Evolutionary conservation across 2,329 filamentous ascomycete species (phyloP).

Genomic region (Ascomycota sp.): DNA sequence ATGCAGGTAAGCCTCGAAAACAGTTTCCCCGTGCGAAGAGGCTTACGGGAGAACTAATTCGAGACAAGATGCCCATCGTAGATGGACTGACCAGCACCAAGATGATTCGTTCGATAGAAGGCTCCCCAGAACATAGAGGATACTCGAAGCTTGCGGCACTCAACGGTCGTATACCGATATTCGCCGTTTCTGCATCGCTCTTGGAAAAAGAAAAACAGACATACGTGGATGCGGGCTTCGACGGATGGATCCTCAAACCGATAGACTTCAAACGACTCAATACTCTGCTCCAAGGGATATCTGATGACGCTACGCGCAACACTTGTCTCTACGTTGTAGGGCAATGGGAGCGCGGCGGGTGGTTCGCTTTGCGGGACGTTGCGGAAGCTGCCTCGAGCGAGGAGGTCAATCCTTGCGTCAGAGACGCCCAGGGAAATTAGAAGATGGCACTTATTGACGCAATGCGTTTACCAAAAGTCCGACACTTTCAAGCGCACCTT

Average conservation of each 20-base stretch:
- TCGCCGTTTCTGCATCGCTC: conserved; percentile 72
- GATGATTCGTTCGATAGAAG: conserved; percentile 60
- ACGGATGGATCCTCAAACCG: conserved; percentile 80
- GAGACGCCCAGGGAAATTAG: conserved; percentile 1
- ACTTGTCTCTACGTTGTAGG: conserved; percentile 50
- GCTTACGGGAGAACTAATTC: conserved; percentile 1
- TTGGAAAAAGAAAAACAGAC: conserved; percentile 45
- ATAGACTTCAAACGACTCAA: conserved; percentile 62
- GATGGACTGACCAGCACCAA: conserved; percentile 67
- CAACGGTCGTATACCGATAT: conserved; percentile 56
- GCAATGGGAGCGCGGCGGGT: conserved; percentile 70
- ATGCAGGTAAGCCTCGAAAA: conserved; percentile 46
- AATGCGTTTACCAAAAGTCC: too few species aligned
- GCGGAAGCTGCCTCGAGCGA: conserved; percentile 4
- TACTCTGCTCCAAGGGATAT: conserved; percentile 48
- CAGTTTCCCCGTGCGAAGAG: too few species aligned
- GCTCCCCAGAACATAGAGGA: conserved; percentile 20
- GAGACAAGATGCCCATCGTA: conserved; percentile 70
- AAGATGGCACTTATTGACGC: not conserved
- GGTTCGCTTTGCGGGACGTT: conserved; percentile 32
- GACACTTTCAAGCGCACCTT: too few species aligned
- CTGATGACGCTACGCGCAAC: conserved; percentile 34
- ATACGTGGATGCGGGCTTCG: conserved; percentile 65
- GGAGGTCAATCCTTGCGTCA: conserved; percentile 9
- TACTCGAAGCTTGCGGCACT: conserved; percentile 37